Conservation (phyloP, 2,329 filamentous ascomycete genomes). For the Nectriaceae sp. region DNA sequence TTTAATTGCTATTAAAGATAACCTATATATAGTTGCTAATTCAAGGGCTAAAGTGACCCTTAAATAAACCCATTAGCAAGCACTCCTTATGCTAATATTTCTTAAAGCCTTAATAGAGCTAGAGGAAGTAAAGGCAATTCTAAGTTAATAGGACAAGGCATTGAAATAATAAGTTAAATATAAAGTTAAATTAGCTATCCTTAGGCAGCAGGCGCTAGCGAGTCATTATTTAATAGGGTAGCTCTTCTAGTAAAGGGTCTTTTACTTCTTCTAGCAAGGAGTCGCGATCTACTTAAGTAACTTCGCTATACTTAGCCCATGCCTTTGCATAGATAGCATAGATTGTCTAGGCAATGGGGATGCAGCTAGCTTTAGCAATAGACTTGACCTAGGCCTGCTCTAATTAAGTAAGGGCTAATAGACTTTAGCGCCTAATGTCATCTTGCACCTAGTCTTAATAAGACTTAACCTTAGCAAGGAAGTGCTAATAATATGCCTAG, state of each 20-base stretch:
- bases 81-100: too few species aligned
- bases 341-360: constrained; percentile 9
- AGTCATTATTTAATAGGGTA: constrained; percentile 4
- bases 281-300: background rate
- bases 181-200: too few species aligned
- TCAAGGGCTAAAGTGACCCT: too few species aligned
- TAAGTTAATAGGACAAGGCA: too few species aligned
- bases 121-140: too few species aligned
- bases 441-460: constrained; percentile 2
- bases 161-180: too few species aligned
- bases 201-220: too few species aligned
- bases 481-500: constrained; percentile 6
- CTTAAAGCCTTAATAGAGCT: too few species aligned
- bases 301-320: constrained; percentile 4
- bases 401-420: background rate
- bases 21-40: too few species aligned
- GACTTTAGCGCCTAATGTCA: background rate
- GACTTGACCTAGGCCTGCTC: constrained; percentile 2
- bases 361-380: background rate
- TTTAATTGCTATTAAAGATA: too few species aligned
- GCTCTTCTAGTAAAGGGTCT: background rate
- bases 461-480: constrained; percentile 6
- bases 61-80: too few species aligned
- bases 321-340: constrained; percentile 3
- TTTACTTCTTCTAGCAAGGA: background rate